Conservation (phyloP, 352 stramenopile genomes). For the Plasmopara halstedii region DNA sequence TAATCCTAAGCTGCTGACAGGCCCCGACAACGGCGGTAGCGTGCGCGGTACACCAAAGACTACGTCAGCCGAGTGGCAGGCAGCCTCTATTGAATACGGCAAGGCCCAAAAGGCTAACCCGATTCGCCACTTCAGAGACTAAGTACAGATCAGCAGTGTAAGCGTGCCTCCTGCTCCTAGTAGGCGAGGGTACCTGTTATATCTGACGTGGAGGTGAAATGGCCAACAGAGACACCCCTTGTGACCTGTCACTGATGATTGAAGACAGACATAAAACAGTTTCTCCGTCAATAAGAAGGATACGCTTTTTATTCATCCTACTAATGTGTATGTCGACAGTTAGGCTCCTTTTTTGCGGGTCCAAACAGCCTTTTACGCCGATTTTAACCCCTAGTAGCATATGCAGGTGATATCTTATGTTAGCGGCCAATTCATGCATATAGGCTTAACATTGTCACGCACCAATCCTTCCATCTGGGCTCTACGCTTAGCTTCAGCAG, state of each 20-base stretch:
- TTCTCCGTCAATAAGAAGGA: too few species aligned
- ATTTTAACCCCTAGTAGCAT: constrained; percentile 5
- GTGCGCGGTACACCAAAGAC: constrained; percentile 51
- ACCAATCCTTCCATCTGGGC: constrained; percentile 32
- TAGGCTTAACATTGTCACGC: constrained; percentile 1
- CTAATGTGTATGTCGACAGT: neutral
- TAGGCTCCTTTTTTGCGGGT: too few species aligned
- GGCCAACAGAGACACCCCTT: too few species aligned
- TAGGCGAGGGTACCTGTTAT: constrained; percentile 18
- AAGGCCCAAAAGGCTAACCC: constrained; percentile 79
- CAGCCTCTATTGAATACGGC: constrained; percentile 65
- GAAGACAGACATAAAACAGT: too few species aligned
- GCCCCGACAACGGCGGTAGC: constrained; percentile 50
- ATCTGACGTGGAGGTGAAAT: constrained; percentile 7
- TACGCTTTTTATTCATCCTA: neutral
- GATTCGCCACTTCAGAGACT: constrained; percentile 77
- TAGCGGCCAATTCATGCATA: neutral
- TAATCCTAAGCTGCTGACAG: constrained; percentile 21
- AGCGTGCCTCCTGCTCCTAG: neutral
- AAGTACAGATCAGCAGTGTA: constrained; percentile 28
- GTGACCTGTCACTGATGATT: neutral
- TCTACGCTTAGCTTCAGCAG: constrained; percentile 32
- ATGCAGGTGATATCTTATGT: neutral
- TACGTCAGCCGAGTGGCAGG: constrained; percentile 68
- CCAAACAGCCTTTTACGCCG: constrained; percentile 9